Base-by-base conservation (phyloP, 768 basidiomycete genomes). In the Glaciozyma antarctica region DNA sequence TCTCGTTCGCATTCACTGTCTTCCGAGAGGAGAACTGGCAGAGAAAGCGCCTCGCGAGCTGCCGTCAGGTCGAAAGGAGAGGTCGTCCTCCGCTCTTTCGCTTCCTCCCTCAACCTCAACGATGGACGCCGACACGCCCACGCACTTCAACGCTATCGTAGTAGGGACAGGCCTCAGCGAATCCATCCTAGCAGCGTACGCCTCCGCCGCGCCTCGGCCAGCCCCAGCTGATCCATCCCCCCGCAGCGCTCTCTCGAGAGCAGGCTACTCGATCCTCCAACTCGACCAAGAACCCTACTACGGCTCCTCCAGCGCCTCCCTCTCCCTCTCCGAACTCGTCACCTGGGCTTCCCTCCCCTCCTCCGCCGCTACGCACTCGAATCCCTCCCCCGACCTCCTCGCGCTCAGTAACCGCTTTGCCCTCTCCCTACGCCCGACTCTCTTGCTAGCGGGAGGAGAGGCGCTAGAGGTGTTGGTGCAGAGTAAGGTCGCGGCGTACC, bases 161-260 rank as follows among this genome's bases (percentile, higher is more conserved):
- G 45, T 34, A 0, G 58, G 58, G 16, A 48, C 58, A 48, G 58
- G 45, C 1, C 67, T 97, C 6, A 81, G 86, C 44, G 86, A 93
- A 74, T 90, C 90, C 16, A 89, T 97, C 44, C 77, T 82, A 58
- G 89, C 92, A 70, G 90, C 92, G 90, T 94, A 78, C 83, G 89
- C 28, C n/a, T 30, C 22, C 32, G n/a, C 21, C 24, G 21, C 12
- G 44, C 49, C 60, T 22, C 16, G 28, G 7, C 32, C 34, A 7
- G 30, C 32, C 22, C 5, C 28, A 16, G 28, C 9, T 51, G 44
- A 63, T 26, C 76, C n/a, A 32, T 32, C 22, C 48, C 38, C 61
- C 5, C 44, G 17, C 70, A 97, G 93, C 49, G 86, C 93, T 0
- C 82, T 98, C 52, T 85, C 93, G 1, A 92, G 90, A 77, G 84